Evolutionary conservation across 768 basidiomycete genomes (phyloP).

Genomic region (Mycena polygramma): DNA sequence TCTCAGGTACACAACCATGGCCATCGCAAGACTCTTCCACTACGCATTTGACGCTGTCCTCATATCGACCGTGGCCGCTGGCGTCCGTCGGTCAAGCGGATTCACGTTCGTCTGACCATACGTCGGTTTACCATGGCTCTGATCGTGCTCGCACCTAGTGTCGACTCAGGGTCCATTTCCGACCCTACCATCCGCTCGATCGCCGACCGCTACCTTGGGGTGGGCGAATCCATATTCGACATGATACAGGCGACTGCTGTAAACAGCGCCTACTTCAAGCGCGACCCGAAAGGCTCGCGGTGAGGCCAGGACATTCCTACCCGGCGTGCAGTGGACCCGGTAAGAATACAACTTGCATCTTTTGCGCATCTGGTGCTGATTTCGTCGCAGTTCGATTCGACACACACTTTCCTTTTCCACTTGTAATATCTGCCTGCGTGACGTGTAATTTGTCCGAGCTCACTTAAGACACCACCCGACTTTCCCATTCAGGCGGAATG

Average conservation of each 20-base stretch:
- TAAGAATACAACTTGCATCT: not conserved
- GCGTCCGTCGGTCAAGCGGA: slow-evolving; percentile 90
- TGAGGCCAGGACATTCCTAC: slow-evolving; percentile 34
- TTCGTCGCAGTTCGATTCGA: slow-evolving; percentile 1
- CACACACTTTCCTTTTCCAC: slow-evolving; percentile 3
- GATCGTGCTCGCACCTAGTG: slow-evolving; percentile 54
- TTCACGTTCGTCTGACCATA: slow-evolving; percentile 75
- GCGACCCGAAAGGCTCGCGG: slow-evolving; percentile 55
- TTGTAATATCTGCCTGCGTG: slow-evolving; percentile 9
- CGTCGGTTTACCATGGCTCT: not conserved
- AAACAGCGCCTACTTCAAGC: slow-evolving; percentile 87
- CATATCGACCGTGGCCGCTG: slow-evolving; percentile 90
- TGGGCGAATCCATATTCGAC: slow-evolving; percentile 93
- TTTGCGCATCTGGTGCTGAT: slow-evolving; percentile 7
- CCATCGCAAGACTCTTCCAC: slow-evolving; percentile 82
- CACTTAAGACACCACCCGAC: not conserved
- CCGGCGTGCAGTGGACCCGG: slow-evolving; percentile 4
- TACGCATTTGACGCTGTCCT: slow-evolving; percentile 88
- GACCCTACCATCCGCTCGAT: slow-evolving; percentile 83
- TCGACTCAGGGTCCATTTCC: slow-evolving; percentile 75
- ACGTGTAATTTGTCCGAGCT: slow-evolving; percentile 34
- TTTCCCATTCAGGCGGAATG: not conserved
- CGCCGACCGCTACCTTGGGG: slow-evolving; percentile 84
- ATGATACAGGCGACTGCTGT: slow-evolving; percentile 88
- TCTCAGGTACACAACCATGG: slow-evolving; percentile 51